A percentile compares a stretch with the other conserved stretches of the same genome.
Evolutionary conservation across 1,284 basidiomycete species (phyloP).

Genomic region (Naganishia sp.): DNA sequence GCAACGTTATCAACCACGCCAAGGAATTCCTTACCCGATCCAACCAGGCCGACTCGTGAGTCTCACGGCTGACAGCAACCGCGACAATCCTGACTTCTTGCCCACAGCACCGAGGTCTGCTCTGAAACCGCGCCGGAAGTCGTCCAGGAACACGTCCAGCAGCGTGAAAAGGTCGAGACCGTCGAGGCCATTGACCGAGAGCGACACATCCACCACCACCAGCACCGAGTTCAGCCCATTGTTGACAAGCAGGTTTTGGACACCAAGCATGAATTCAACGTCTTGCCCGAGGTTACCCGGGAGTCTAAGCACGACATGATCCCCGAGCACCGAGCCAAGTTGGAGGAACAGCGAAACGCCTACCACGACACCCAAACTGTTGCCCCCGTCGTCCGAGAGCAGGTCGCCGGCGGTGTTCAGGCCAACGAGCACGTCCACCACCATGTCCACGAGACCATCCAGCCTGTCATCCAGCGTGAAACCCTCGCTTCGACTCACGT

Average conservation of each 20-base stretch:
- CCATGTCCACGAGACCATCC: conserved; percentile 50
- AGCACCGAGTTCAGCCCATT: conserved; percentile 54
- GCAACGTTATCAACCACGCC: conserved; percentile 43
- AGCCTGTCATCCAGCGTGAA: conserved; percentile 49
- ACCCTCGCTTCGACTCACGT: conserved; percentile 50
- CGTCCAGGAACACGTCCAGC: conserved; percentile 47
- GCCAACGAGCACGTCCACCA: conserved; percentile 51
- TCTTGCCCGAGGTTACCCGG: conserved; percentile 44
- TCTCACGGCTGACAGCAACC: neutral
- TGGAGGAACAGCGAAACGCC: conserved; percentile 46
- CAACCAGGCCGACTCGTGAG: conserved; percentile 41
- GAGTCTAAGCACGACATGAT: conserved; percentile 53
- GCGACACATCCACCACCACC: conserved; percentile 41
- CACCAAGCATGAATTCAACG: conserved; percentile 46
- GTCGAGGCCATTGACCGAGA: conserved; percentile 52
- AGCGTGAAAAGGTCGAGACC: conserved; percentile 40
- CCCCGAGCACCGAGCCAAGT: conserved; percentile 51
- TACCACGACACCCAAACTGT: conserved; percentile 42
- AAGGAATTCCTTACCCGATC: conserved; percentile 27
- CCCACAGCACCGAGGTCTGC: conserved; percentile 45
- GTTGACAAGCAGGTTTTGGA: conserved; percentile 43
- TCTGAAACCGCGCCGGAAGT: conserved; percentile 50
- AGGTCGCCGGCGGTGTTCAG: conserved; percentile 35
- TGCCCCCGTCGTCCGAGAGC: conserved; percentile 37
- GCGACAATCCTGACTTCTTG: conserved; percentile 1